These are phyloP conservation scores for Smittium culicis DNA, from an alignment of 371 early-diverging fungal genomes.

Conservation along the genomic window DNA sequence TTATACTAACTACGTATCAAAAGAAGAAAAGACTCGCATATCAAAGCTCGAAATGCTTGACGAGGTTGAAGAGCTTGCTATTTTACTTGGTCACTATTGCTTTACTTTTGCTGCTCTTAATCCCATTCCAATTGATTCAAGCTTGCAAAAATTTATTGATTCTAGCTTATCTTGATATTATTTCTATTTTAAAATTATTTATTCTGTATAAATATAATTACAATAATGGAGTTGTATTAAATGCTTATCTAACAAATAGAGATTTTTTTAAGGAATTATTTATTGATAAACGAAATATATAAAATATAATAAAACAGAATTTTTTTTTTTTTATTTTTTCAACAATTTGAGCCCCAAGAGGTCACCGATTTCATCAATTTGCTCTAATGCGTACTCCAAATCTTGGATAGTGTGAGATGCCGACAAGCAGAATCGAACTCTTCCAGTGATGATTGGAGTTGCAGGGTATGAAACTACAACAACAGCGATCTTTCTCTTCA, in stretches of 20 bases:
- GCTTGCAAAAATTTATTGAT: no score
- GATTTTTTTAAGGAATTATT: no score
- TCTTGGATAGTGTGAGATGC: conserved; percentile 94
- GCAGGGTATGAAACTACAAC: conserved; percentile 99
- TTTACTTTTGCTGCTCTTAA: conserved; percentile 53
- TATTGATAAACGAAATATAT: no score
- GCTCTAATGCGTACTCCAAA: conserved; percentile 54
- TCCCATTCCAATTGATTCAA: background rate
- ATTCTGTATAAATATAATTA: no score
- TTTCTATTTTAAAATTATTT: no score
- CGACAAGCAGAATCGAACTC: conserved; percentile 95
- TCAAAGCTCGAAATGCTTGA: conserved; percentile 71
- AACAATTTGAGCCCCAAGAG: conserved; percentile 41
- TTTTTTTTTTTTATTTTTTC: no score
- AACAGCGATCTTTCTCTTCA: conserved; percentile 86
- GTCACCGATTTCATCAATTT: conserved; percentile 50
- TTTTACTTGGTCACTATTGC: conserved; percentile 78
- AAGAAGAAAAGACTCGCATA: conserved; percentile 35
- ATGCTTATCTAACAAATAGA: no score
- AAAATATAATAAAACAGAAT: no score
- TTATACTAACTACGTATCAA: background rate
- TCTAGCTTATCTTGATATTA: no score
- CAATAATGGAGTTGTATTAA: no score
- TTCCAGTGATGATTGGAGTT: conserved; percentile 90
- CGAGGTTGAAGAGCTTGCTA: conserved; percentile 84